Evolutionary conservation across 768 basidiomycete species (phyloP).

Genomic region (Lactarius evosmus): DNA sequence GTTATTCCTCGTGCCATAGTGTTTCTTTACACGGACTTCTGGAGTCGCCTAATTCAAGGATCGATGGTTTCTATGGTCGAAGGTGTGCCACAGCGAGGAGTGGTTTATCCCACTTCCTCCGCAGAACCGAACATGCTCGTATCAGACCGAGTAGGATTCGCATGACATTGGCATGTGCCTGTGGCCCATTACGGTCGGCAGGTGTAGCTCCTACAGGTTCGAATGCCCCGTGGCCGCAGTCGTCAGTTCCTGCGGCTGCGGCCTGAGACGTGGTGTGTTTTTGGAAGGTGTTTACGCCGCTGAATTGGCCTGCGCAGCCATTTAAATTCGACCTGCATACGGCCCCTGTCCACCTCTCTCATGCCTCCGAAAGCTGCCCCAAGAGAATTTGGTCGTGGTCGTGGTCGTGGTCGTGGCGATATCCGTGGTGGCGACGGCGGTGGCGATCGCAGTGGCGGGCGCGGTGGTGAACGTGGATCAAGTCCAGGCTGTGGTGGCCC

Average conservation of each 20-base stretch:
- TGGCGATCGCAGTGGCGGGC: neutral
- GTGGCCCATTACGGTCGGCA: conserved; percentile 91
- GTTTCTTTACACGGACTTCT: conserved; percentile 5
- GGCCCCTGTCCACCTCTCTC: too few species aligned
- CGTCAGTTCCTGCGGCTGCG: too few species aligned
- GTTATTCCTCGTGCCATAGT: conserved; percentile 27
- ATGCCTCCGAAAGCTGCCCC: conserved; percentile 28
- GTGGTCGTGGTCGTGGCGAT: neutral
- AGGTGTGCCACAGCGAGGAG: neutral
- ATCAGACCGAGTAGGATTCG: conserved; percentile 60
- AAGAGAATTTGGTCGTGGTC: neutral
- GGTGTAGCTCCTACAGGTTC: conserved; percentile 89
- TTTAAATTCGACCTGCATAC: too few species aligned
- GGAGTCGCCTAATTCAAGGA: too few species aligned
- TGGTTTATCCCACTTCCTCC: neutral
- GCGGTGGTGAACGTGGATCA: conserved; percentile 2
- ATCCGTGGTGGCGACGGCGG: too few species aligned
- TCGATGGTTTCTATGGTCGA: neutral
- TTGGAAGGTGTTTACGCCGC: conserved; percentile 99
- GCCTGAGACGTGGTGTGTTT: conserved; percentile 98
- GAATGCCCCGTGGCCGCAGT: conserved; percentile 65
- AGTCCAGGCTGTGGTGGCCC: conserved; percentile 26
- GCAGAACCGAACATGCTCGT: neutral
- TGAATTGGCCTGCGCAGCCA: conserved; percentile 96
- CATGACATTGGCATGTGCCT: conserved; percentile 97